Conservation (phyloP, 768 basidiomycete genomes). For the Boletellus emodensis region DNA sequence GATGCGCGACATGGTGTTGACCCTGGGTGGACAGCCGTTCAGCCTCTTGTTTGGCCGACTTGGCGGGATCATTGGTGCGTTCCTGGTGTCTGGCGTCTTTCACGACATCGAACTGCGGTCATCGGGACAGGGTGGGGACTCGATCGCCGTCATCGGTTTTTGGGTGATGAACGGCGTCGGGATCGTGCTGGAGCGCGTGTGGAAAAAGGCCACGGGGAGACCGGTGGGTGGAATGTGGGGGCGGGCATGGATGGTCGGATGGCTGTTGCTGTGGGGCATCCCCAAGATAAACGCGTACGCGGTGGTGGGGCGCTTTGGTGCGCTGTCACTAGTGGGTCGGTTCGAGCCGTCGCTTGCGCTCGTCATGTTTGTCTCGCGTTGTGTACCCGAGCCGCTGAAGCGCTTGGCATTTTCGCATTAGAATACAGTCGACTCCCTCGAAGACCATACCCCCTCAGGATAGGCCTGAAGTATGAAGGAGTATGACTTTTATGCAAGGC, state of each 20-base stretch:
- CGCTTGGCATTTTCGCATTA: too few species aligned
- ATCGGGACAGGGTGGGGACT: conserved; percentile 46
- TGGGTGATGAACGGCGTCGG: conserved; percentile 59
- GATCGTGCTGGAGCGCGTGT: conserved; percentile 45
- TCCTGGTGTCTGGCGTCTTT: conserved; percentile 53
- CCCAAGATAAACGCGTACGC: conserved; percentile 40
- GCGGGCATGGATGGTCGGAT: conserved; percentile 46
- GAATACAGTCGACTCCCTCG: too few species aligned
- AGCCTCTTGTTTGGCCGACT: conserved; percentile 42
- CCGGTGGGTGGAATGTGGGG: conserved; percentile 46
- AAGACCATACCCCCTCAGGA: too few species aligned
- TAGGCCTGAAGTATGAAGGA: too few species aligned
- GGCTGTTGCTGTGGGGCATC: conserved; percentile 47
- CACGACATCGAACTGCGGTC: conserved; percentile 57
- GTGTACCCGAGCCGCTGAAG: too few species aligned
- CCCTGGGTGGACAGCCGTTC: conserved; percentile 45
- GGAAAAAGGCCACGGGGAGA: conserved; percentile 38
- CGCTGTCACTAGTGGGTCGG: conserved; percentile 8
- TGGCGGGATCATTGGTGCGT: conserved; percentile 53
- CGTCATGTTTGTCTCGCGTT: conserved; percentile 18
- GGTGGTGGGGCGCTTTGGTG: conserved; percentile 10
- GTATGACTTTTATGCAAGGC: too few species aligned
- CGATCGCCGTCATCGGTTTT: conserved; percentile 40
- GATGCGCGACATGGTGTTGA: conserved; percentile 55
- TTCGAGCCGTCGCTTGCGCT: conserved; percentile 20